A percentile compares a stretch with the other conserved stretches of the same genome.
Evolutionary conservation across 208 protist genomes (phyloP).

Genomic region (Blastocrithidia nonstop): DNA sequence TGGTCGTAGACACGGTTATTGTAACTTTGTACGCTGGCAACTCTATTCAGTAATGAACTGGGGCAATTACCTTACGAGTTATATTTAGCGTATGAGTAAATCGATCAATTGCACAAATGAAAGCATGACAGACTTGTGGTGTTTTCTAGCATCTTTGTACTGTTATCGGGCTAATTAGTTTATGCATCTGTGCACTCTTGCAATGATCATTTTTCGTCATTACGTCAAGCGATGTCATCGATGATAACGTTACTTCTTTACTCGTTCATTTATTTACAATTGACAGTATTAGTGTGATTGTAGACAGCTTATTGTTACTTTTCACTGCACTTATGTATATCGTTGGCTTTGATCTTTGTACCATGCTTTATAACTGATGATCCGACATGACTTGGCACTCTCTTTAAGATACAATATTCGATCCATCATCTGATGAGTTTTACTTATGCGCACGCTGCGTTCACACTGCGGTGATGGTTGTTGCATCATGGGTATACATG

Average conservation of each 20-base stretch:
- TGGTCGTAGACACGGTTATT: background rate
- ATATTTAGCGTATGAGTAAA: constrained; percentile 13
- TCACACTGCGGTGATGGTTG: constrained; percentile 11
- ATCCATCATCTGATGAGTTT: constrained; percentile 38
- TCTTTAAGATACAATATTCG: constrained; percentile 16
- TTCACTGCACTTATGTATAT: constrained; percentile 11
- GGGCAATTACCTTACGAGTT: constrained; percentile 10
- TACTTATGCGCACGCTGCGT: constrained; percentile 13
- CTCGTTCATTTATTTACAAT: no score
- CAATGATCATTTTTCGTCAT: no score
- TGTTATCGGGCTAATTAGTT: no score
- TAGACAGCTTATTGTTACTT: constrained; percentile 5
- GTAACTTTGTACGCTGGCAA: background rate
- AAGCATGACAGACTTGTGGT: no score
- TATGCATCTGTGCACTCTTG: no score
- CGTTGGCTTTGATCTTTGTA: constrained; percentile 9
- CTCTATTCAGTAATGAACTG: constrained; percentile 11
- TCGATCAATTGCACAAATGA: no score
- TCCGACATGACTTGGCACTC: no score
- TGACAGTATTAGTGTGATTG: no score
- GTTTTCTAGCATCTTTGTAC: no score
- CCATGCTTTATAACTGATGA: no score
- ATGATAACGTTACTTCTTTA: no score
- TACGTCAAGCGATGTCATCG: no score
- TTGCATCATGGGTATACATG: constrained; percentile 23